Evolutionary conservation across 2,329 filamentous ascomycete species (phyloP).

Genomic region (Neobulgaria alba): DNA sequence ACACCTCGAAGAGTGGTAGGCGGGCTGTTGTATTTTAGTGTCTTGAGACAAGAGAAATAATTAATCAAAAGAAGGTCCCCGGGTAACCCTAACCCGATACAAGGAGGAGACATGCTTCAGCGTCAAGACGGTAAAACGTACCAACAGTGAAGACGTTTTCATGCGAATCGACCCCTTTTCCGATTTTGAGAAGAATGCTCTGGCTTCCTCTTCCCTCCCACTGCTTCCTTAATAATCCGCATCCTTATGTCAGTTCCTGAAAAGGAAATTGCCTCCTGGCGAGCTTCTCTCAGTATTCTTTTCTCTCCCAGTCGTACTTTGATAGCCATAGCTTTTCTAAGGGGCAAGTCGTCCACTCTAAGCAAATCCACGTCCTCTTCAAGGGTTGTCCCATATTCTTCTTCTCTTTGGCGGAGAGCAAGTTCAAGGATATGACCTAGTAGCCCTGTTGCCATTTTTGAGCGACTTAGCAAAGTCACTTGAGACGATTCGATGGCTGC

Average conservation of each 20-base stretch:
- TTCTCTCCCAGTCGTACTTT: conserved; percentile 59
- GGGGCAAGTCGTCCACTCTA: conserved; percentile 23
- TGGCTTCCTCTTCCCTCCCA: conserved; percentile 15
- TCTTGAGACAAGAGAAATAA: conserved; percentile 16
- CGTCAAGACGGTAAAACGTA: too few species aligned
- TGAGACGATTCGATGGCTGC: conserved; percentile 29
- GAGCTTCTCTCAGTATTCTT: conserved; percentile 42
- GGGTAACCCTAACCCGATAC: too few species aligned
- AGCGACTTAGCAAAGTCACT: conserved; percentile 26
- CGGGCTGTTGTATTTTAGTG: conserved; percentile 26
- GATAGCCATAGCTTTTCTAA: conserved; percentile 42
- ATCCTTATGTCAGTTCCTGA: conserved; percentile 27
- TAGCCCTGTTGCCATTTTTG: conserved; percentile 35
- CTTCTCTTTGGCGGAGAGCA: conserved; percentile 32
- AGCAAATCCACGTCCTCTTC: conserved; percentile 39
- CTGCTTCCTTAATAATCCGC: conserved; percentile 16
- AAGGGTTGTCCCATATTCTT: conserved; percentile 45
- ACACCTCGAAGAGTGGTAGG: too few species aligned
- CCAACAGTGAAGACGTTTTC: too few species aligned
- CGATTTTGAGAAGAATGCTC: conserved; percentile 13
- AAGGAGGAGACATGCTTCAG: too few species aligned
- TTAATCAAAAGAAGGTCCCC: too few species aligned
- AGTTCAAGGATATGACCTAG: conserved; percentile 32
- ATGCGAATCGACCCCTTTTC: conserved; percentile 9
- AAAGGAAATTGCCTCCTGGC: conserved; percentile 30